phyloP scores from a whole-genome alignment of 2,329 filamentous ascomycete genomes.

The Coniochaeta sp. region DNA sequence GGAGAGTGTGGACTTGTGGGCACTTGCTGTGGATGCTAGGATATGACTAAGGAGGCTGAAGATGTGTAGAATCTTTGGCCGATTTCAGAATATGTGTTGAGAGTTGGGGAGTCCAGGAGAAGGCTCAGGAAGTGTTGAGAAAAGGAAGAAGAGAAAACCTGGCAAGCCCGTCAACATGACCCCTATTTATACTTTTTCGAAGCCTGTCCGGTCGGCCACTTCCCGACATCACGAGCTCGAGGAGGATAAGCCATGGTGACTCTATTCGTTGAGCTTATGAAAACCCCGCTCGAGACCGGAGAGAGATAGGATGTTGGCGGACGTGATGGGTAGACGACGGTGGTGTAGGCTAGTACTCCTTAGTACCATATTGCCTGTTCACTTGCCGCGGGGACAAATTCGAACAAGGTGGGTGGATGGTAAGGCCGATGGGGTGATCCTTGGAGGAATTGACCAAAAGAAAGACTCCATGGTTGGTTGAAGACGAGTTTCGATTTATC shows the following conservation, averaged over 20 bases:
- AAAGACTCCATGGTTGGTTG: constrained; percentile 18
- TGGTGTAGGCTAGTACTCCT: constrained; percentile 12
- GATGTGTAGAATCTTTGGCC: constrained; percentile 3
- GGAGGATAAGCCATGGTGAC: constrained; percentile 33
- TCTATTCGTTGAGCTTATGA: constrained; percentile 32
- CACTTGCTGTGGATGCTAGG: constrained; percentile 5
- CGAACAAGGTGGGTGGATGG: constrained; percentile 17
- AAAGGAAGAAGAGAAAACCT: constrained; percentile 45
- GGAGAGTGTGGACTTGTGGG: constrained; percentile 1
- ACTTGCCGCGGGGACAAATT: constrained; percentile 13
- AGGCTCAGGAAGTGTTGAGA: constrained; percentile 27
- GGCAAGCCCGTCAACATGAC: constrained; percentile 35
- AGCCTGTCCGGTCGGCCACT: constrained; percentile 25
- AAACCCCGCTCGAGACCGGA: constrained; percentile 32
- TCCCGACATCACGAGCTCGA: constrained; percentile 23
- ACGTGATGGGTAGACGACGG: constrained; percentile 16
- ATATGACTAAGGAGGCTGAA: constrained; percentile 9
- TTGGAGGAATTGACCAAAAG: constrained; percentile 17
- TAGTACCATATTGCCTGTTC: constrained; percentile 12
- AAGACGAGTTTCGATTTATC: constrained; percentile 24
- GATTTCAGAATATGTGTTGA: constrained; percentile 10
- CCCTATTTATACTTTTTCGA: constrained; percentile 58
- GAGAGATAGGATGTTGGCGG: constrained; percentile 20
- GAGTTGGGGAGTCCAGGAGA: constrained; percentile 13
- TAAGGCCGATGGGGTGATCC: constrained; percentile 23